phyloP scores from a whole-genome alignment of 768 basidiomycete genomes.

The Trametes elegans region DNA sequence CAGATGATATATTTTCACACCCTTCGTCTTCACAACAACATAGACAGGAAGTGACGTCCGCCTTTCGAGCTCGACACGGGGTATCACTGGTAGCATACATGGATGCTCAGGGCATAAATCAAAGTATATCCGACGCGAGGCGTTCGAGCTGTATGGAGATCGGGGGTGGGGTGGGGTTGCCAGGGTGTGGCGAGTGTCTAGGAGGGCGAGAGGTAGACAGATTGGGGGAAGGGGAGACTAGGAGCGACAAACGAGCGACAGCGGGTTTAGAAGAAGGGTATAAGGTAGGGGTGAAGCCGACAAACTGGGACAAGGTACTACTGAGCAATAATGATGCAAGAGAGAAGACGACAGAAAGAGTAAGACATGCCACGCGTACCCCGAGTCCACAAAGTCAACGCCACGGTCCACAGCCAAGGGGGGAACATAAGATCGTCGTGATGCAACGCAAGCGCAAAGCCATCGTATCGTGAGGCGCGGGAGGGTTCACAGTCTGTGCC shows the following conservation, averaged over 20 bases:
- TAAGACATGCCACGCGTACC: conserved; percentile 6
- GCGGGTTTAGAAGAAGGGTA: conserved; percentile 25
- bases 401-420: conserved; percentile 8
- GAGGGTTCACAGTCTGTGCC: conserved; percentile 67
- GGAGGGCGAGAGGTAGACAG: not conserved
- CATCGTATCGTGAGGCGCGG: not conserved
- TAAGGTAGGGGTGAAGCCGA: conserved; percentile 14
- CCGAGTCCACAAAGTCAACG: conserved; percentile 12
- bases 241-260: conserved; percentile 23
- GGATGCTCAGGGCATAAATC: conserved; percentile 8
- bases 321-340: conserved; percentile 20
- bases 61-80: not conserved
- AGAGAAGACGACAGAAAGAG: not conserved
- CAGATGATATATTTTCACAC: not conserved
- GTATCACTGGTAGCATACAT: conserved; percentile 19
- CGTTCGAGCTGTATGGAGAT: not conserved
- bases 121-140: conserved; percentile 6
- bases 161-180: not conserved
- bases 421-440: conserved; percentile 11
- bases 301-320: conserved; percentile 13
- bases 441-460: not conserved
- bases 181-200: not conserved
- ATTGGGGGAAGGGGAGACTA: not conserved
- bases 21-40: not conserved
- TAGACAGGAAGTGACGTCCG: too few species aligned